These are phyloP conservation scores for Chenopodium suecicum DNA, from an alignment of 148 eudicot species.

Conservation along the genomic window DNA sequence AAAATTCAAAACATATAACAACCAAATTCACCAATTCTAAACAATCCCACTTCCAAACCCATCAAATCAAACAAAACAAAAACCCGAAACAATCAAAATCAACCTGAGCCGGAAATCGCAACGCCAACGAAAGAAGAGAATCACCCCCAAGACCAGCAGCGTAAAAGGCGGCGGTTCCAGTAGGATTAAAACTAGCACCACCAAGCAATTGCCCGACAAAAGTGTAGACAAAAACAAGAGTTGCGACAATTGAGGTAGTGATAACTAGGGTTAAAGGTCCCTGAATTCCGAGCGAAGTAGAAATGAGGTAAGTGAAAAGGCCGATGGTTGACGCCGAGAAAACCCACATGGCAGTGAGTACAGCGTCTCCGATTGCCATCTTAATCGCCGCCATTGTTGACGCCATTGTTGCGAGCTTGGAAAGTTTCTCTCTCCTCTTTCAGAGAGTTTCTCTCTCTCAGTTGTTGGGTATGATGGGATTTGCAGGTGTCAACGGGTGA, in stretches of 20 bases:
- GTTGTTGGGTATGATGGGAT: background rate
- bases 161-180: slow-evolving; percentile 38
- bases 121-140: slow-evolving; percentile 38
- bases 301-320: slow-evolving; percentile 29
- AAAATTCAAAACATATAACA: too few species aligned
- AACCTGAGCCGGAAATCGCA: slow-evolving; percentile 42
- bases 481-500: background rate
- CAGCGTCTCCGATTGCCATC: slow-evolving; percentile 48
- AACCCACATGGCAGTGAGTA: slow-evolving; percentile 66
- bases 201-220: slow-evolving; percentile 42
- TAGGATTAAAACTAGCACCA: slow-evolving; percentile 48
- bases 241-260: slow-evolving; percentile 36
- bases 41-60: background rate
- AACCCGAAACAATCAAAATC: background rate
- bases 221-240: slow-evolving; percentile 23
- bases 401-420: slow-evolving; percentile 16
- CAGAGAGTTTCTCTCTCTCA: background rate
- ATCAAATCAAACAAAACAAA: background rate
- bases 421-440: too few species aligned
- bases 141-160: slow-evolving; percentile 39
- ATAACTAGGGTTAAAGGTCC: slow-evolving; percentile 35
- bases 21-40: too few species aligned
- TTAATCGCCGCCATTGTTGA: slow-evolving; percentile 34
- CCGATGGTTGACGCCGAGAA: slow-evolving; percentile 62
- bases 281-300: slow-evolving; percentile 37